Conservation (phyloP, 2,329 filamentous ascomycete species). For the Penicillium sp. region DNA sequence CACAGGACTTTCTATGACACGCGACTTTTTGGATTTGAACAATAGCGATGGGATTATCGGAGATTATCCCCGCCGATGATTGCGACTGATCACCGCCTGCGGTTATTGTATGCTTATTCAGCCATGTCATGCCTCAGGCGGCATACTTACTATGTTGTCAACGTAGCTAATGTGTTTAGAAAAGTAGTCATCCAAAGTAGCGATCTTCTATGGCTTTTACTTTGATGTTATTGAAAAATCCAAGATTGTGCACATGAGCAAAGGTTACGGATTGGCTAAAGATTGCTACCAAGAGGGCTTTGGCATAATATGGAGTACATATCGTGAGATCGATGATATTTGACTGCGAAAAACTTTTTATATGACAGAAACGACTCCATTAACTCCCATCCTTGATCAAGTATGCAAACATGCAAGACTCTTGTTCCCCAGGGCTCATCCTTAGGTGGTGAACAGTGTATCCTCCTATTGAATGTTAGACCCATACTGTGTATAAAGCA, state of each 20-base stretch:
- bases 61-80: background rate
- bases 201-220: too few species aligned
- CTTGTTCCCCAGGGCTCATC: slow-evolving; percentile 11
- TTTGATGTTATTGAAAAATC: background rate
- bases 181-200: too few species aligned
- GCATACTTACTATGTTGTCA: too few species aligned
- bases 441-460: slow-evolving; percentile 55
- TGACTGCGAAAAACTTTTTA: slow-evolving; percentile 14
- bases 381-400: slow-evolving; percentile 29
- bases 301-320: background rate
- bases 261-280: background rate
- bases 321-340: background rate
- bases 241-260: background rate
- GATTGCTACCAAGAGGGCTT: background rate
- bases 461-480: slow-evolving; percentile 47
- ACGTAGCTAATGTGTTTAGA: too few species aligned
- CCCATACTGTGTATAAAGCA: background rate
- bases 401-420: slow-evolving; percentile 24
- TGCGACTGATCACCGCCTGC: background rate
- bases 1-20: too few species aligned
- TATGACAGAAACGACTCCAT: slow-evolving; percentile 14
- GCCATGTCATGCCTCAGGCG: slow-evolving; percentile 2
- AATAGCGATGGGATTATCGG: background rate
- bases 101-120: slow-evolving; percentile 1
- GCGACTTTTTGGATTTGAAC: background rate